Evolutionary conservation across 805 yeast species (phyloP), one percentile per base, ranked within the genome.

Genomic region (Wickerhamiella kurtzmanii): DNA sequence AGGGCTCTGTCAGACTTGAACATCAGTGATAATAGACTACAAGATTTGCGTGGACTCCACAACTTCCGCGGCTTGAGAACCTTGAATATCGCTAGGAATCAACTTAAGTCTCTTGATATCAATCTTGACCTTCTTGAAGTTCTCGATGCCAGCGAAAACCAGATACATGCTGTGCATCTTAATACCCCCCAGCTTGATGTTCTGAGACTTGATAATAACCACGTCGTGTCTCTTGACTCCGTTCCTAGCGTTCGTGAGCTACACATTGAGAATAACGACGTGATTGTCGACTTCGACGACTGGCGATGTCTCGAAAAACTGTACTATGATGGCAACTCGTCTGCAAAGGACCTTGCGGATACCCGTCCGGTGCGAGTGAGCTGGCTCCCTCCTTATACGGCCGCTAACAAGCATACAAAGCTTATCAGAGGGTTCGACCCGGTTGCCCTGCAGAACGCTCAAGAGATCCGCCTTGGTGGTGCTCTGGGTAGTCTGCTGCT

Each of bases 271-370:
- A 45, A 44, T 25, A 57, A 57, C 37, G 35, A 43, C 9, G 52
- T 57, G 9, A 41, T 46, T 13, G 35, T 57, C 5, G 57, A 56
- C 41, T 44, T 56, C 22, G 13, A 16, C 5, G 58, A 54, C 9
- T 56, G 52, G 52, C 36, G 35, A 1, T 44, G 48, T 22, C 44
- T 56, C 3, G 55, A 53, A 22, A 50, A 52, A 8, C 38, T 57
- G 15, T 40, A 48, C n/a, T 55, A 52, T 32, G 58, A 57, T 18
- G 58, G 58, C 6, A 57, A 57, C 43, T 22, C 16, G 6, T 49
- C 45, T 1, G 38, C 47, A 8, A 40, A 45, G 4, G 44, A 50
- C 38, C 20, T 53, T 11, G 53, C 43, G 15, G 43, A 52, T 1
- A 44, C 52, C 21, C 44, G 37, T 4, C 49, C 56, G 3, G 44